Conservation (phyloP, 768 basidiomycete species). For the Tylopilus cervinicoccineus region DNA sequence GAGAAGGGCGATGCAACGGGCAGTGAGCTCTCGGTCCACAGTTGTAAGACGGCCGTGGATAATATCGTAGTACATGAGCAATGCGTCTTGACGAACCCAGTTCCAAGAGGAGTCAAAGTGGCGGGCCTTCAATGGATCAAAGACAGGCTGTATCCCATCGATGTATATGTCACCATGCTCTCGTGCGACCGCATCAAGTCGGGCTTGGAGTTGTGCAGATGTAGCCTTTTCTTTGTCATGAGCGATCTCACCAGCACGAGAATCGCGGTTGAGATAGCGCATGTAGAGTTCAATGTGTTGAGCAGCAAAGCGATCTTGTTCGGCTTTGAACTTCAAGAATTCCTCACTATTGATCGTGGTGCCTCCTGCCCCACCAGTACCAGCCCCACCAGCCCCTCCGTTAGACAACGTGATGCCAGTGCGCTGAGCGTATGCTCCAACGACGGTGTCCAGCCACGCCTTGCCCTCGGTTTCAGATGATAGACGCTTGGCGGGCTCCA, state of each 20-base stretch:
- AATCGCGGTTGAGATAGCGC: slow-evolving; percentile 93
- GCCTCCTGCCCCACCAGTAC: slow-evolving; percentile 61
- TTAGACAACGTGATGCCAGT: slow-evolving; percentile 81
- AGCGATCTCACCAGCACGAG: slow-evolving; percentile 86
- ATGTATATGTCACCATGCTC: slow-evolving; percentile 95
- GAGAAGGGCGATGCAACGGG: slow-evolving; percentile 95
- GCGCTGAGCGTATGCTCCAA: slow-evolving; percentile 81
- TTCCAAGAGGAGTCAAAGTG: slow-evolving; percentile 99
- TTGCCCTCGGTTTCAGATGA: slow-evolving; percentile 90
- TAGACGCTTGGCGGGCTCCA: slow-evolving; percentile 93
- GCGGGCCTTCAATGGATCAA: slow-evolving; percentile 93
- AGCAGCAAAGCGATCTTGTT: slow-evolving; percentile 87
- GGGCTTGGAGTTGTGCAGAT: slow-evolving; percentile 67
- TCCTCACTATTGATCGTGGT: slow-evolving; percentile 96
- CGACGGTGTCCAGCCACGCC: slow-evolving; percentile 86
- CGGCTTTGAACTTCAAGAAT: slow-evolving; percentile 92
- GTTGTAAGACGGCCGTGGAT: slow-evolving; percentile 93
- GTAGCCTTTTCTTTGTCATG: slow-evolving; percentile 84
- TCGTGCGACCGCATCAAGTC: slow-evolving; percentile 80
- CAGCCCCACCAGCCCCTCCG: slow-evolving; percentile 58
- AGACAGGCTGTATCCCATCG: slow-evolving; percentile 91
- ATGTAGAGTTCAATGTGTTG: slow-evolving; percentile 96
- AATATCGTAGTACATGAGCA: slow-evolving; percentile 98
- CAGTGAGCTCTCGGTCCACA: slow-evolving; percentile 94
- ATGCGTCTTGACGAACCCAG: slow-evolving; percentile 96